Evolutionary conservation across 2,329 filamentous ascomycete genomes (phyloP), one percentile per base, ranked within the genome.

Genomic region (Colletotrichum incanum): DNA sequence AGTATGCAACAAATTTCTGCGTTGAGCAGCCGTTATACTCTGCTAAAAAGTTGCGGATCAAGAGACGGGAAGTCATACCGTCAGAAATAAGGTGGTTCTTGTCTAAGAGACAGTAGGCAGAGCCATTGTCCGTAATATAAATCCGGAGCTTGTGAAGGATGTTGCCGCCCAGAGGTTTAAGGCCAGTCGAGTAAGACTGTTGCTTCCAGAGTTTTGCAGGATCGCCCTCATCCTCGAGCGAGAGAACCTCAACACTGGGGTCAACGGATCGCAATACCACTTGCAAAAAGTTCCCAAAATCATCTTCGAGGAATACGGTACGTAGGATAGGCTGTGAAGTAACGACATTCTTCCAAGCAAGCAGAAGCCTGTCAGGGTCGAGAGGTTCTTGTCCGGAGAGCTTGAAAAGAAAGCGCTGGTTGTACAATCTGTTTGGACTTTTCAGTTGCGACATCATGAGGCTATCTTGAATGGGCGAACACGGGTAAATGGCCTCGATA

Each of bases 71-170:
- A 14, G 68, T 71, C 6, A 50, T 62, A 5, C 68, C 68, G 18
- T 71, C 68, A 2, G 68, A 68, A 34, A 71, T 63, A 3, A 71
- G 43, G 11, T 71, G 69, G 9, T 71, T 71, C 14, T 71, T 71
- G 18, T 58, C 49, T 11, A 71, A 7, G 1, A 67, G 43, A n/a
- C 69, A 71, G 28, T 68, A 71, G 2, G 47, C 28, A 1, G 69
- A 58, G 0, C 65, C 69, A 16, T 62, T 26, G 0, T 31, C 18
- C 7, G 69, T 43, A 0, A 49, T 28, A 52, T 62, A 59, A 3
- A 71, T 47, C 1, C 23, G 8, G n/a, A 71, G 9, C 18, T 63
- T 59, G 16, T 71, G 69, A 1, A 59, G 18, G 1, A 62, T 20
- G 20, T 58, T 47, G 6, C 69, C 65, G 5, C 50, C 31, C 1